A percentile compares a stretch with the other conserved stretches of the same genome.
Conservation (phyloP, 1,284 basidiomycete genomes). For the Ceratobasidium sp. region DNA sequence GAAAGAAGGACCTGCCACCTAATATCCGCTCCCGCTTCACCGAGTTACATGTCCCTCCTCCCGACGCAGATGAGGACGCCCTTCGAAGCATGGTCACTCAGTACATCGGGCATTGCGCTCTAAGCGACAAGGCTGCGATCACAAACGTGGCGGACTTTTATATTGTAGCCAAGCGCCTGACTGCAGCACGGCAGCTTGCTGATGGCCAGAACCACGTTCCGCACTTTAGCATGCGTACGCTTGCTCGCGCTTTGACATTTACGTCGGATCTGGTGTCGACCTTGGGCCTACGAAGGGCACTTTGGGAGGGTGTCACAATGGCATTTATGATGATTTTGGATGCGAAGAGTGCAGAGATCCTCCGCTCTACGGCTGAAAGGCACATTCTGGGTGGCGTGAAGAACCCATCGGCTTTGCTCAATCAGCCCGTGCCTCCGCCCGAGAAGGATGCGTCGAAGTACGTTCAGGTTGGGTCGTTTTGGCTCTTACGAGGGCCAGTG, state of each 20-base stretch:
- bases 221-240: constrained; percentile 96
- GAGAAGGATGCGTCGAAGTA: constrained; percentile 57
- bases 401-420: constrained; percentile 77
- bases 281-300: constrained; percentile 83
- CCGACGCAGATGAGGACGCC: constrained; percentile 91
- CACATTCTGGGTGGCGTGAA: constrained; percentile 84
- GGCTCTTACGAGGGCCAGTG: constrained; percentile 77
- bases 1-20: constrained; percentile 94
- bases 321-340: constrained; percentile 97
- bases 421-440: constrained; percentile 16
- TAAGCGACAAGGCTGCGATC: constrained; percentile 87
- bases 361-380: constrained; percentile 73
- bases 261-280: constrained; percentile 79
- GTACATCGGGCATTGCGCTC: constrained; percentile 85
- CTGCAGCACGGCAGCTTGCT: constrained; percentile 81
- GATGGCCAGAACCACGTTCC: constrained; percentile 96
- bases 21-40: constrained; percentile 93
- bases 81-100: constrained; percentile 86
- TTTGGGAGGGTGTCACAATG: constrained; percentile 98
- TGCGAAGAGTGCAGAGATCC: constrained; percentile 70
- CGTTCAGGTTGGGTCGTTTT: constrained; percentile 91
- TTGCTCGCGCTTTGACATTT: constrained; percentile 90
- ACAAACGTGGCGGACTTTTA: constrained; percentile 95
- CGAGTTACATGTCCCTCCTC: constrained; percentile 92
- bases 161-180: constrained; percentile 78